A percentile compares a stretch with the other conserved stretches of the same genome.
Conservation (phyloP, 768 basidiomycete species). For the Pisolithus tinctorius region DNA sequence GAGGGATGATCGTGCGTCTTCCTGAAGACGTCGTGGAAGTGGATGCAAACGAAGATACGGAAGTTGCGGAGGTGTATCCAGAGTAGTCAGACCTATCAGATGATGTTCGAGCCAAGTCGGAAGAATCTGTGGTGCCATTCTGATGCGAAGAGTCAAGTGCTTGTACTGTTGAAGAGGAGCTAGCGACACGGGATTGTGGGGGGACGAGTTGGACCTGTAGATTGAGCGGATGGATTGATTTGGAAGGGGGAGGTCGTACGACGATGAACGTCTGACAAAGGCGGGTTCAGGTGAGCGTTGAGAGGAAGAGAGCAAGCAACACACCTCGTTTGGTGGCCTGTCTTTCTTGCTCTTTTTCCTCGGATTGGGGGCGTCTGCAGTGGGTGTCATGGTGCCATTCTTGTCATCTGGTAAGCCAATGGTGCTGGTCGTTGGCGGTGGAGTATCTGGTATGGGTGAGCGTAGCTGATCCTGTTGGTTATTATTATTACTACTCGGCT, state of each 20-base stretch:
- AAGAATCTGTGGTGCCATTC: slow-evolving; percentile 13
- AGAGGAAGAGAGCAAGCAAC: slow-evolving; percentile 10
- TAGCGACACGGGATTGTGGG: slow-evolving; percentile 36
- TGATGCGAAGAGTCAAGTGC: slow-evolving; percentile 37
- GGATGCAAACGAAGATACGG: slow-evolving; percentile 35
- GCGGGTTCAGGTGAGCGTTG: neutral
- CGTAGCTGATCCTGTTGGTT: neutral
- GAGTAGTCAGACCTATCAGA: slow-evolving; percentile 55
- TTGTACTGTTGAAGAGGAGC: slow-evolving; percentile 32
- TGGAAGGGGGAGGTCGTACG: slow-evolving; percentile 83
- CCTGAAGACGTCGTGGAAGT: slow-evolving; percentile 38
- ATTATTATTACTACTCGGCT: slow-evolving; percentile 11
- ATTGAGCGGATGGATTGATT: slow-evolving; percentile 81
- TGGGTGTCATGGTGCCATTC: neutral
- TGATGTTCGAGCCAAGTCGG: slow-evolving; percentile 22
- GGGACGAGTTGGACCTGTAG: slow-evolving; percentile 90
- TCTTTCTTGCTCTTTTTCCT: slow-evolving; percentile 44
- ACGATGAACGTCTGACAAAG: slow-evolving; percentile 74
- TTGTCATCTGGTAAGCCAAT: neutral
- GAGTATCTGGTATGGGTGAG: neutral
- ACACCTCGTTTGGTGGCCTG: slow-evolving; percentile 42
- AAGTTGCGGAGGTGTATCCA: slow-evolving; percentile 40
- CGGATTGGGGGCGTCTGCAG: slow-evolving; percentile 19
- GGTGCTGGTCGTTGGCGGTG: neutral
- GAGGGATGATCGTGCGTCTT: slow-evolving; percentile 73